Evolutionary conservation across 257 asterid species (phyloP).

Genomic region (Nicotiana tabacum): DNA sequence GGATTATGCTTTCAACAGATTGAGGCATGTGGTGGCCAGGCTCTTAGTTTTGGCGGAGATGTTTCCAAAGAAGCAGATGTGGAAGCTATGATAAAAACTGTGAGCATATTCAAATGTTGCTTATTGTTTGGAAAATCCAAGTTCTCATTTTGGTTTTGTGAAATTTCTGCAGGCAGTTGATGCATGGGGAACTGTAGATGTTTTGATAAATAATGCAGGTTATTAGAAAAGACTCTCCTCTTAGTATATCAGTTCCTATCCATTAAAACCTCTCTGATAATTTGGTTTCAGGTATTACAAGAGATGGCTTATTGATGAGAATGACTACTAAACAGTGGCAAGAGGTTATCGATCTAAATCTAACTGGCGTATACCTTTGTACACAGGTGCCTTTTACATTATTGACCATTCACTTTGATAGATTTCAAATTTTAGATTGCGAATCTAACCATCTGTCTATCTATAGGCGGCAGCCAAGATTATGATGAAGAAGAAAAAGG

Average conservation of each 20-base stretch:
- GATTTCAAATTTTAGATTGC: conserved; percentile 1
- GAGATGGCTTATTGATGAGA: conserved; percentile 94
- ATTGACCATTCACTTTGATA: background rate
- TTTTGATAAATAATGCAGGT: conserved; percentile 94
- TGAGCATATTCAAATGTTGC: conserved; percentile 24
- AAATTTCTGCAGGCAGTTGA: conserved; percentile 67
- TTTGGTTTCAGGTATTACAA: conserved; percentile 67
- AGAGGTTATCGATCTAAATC: conserved; percentile 93
- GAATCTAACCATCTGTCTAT: conserved; percentile 22
- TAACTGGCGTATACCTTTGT: conserved; percentile 90
- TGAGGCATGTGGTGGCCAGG: conserved; percentile 83
- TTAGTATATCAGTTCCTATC: background rate
- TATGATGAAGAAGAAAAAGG: conserved; percentile 98
- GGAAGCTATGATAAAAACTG: conserved; percentile 86
- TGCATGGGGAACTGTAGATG: conserved; percentile 91
- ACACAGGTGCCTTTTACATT: conserved; percentile 54
- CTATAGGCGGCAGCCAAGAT: conserved; percentile 94
- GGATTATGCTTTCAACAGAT: conserved; percentile 39
- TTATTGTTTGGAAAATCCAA: background rate
- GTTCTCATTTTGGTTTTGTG: conserved; percentile 26
- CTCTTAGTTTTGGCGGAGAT: conserved; percentile 86
- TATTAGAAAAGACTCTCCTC: conserved; percentile 12
- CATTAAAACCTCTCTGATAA: background rate
- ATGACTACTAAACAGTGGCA: conserved; percentile 92
- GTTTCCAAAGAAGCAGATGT: conserved; percentile 96